These are phyloP conservation scores for Aurantiochytrium sp. DNA, from an alignment of 108 stramenopile genomes.

Conservation along the genomic window DNA sequence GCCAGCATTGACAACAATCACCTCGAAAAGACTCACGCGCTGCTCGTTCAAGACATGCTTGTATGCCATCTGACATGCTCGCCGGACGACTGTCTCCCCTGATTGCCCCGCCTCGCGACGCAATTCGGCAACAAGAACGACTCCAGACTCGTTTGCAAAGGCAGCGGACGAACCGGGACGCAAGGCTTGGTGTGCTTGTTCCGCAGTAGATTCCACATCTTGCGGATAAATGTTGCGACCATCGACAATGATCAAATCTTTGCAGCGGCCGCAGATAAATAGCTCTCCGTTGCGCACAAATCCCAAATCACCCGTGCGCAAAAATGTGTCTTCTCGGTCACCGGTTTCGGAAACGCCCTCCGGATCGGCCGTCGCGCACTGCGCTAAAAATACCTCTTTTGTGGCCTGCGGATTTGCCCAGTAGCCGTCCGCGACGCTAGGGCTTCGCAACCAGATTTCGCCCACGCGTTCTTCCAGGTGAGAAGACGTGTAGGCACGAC, in stretches of 20 bases:
- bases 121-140: slow-evolving; percentile 64
- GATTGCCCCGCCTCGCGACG: not conserved
- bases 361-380: not conserved
- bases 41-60: slow-evolving; percentile 30
- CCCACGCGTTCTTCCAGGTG: slow-evolving; percentile 44
- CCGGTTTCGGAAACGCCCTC: no score
- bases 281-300: slow-evolving; percentile 83
- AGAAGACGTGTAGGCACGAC: not conserved
- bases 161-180: slow-evolving; percentile 94
- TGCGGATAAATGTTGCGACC: slow-evolving; percentile 99
- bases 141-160: slow-evolving; percentile 55
- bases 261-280: slow-evolving; percentile 82
- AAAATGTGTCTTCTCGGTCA: slow-evolving; percentile 32
- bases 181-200: slow-evolving; percentile 37
- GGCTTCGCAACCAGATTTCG: slow-evolving; percentile 82
- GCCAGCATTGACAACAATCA: slow-evolving; percentile 68
- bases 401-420: slow-evolving; percentile 32
- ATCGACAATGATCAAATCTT: slow-evolving; percentile 95
- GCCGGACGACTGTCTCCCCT: not conserved
- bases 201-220: slow-evolving; percentile 90
- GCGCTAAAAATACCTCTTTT: not conserved
- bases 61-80: not conserved
- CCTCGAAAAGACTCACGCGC: slow-evolving; percentile 44
- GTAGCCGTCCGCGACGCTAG: slow-evolving; percentile 74
- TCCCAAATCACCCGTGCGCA: slow-evolving; percentile 93